Evolutionary conservation across 2,329 filamentous ascomycete genomes (phyloP), one percentile per base, ranked within the genome.

Genomic region (Knoxdaviesia capensis): DNA sequence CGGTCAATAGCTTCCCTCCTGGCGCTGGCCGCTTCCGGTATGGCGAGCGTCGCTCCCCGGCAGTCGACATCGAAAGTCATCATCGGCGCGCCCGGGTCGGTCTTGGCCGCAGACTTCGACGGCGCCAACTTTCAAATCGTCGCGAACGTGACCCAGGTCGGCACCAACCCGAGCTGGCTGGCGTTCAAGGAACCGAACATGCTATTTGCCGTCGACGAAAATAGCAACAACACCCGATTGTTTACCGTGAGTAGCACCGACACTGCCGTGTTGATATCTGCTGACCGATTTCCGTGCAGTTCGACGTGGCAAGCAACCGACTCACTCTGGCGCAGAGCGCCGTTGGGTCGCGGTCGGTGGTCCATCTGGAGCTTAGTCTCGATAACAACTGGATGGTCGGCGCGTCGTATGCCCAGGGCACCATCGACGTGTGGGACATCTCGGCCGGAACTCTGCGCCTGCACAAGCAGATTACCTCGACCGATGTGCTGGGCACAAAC

Each of bases 131-230:
- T 69, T 51, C 53, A 53, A 30, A 49, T 63, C 34, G 54, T 55
- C 6, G 51, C 51, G 45, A 57, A 56, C 42, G 48, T 52, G 34
- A 50, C 50, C 2, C 55, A 61, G 11, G 48, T 51, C 41, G 61
- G 60, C 35, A 49, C 53, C 3, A 52, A 54, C 34, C 58, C 65
- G 20, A 66, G 62, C 45, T 70, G 66, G 66, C 51, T 69, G 53
- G 53, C 58, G 34, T 60, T 59, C 51, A 57, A 56, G 40, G 46
- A 54, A 29, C 59, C 59, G 28, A 55, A 60, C 48, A 48, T 54
- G 5, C 45, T 70, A 35, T 69, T 66, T 44, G 62, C 62, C 38
- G 60, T 65, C 28, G 59, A 70, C 46, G 67, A 71, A 57, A 59
- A 59, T 47, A 55, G 56, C 48, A 51, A 52, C 40, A 48, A 52